Percentiles rank a stretch among this genome's conserved stretches.
phyloP scores from a whole-genome alignment of 2,329 filamentous ascomycete species.

The Curvularia hawaiiensis region DNA sequence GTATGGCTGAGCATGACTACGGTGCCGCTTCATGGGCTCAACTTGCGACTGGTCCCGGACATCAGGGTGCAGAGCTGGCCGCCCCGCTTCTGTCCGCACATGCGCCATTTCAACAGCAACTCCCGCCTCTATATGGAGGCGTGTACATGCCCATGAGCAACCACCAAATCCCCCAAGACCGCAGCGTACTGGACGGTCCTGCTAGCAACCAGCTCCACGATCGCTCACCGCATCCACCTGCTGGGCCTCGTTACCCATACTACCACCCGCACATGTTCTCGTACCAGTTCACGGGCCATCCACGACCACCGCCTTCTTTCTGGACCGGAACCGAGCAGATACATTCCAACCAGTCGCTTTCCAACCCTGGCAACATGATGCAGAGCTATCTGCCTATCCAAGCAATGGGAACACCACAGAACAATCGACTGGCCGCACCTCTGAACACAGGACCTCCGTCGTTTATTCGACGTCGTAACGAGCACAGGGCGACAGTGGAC shows the following conservation, averaged over 20 bases:
- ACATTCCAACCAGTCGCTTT: constrained; percentile 7
- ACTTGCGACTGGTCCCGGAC: constrained; percentile 23
- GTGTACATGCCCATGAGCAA: constrained; percentile 12
- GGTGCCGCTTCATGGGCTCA: constrained; percentile 23
- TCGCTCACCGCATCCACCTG: constrained; percentile 15
- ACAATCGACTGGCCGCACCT: constrained; percentile 7
- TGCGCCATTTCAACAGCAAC: constrained; percentile 23
- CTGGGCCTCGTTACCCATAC: constrained; percentile 14
- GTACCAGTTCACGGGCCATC: constrained; percentile 10
- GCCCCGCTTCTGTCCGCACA: constrained; percentile 23
- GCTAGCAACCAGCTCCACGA: constrained; percentile 16
- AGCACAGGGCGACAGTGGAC: constrained; percentile 5
- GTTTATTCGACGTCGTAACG: constrained; percentile 11
- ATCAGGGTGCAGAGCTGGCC: constrained; percentile 27
- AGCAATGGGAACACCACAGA: constrained; percentile 1
- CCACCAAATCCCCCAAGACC: constrained; percentile 18
- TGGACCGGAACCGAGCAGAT: constrained; percentile 16
- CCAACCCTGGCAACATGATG: constrained; percentile 10
- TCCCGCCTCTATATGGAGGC: constrained; percentile 16
- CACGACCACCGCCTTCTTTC: constrained; percentile 28
- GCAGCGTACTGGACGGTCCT: constrained; percentile 13
- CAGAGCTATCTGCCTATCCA: constrained; percentile 10
- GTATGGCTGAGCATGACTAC: constrained; percentile 38
- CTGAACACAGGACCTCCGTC: constrained; percentile 3
- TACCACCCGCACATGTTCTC: constrained; percentile 18